Percentiles rank a stretch among this genome's conserved stretches.
Evolutionary conservation across 768 basidiomycete genomes (phyloP).

Genomic region (Galerina marginata): DNA sequence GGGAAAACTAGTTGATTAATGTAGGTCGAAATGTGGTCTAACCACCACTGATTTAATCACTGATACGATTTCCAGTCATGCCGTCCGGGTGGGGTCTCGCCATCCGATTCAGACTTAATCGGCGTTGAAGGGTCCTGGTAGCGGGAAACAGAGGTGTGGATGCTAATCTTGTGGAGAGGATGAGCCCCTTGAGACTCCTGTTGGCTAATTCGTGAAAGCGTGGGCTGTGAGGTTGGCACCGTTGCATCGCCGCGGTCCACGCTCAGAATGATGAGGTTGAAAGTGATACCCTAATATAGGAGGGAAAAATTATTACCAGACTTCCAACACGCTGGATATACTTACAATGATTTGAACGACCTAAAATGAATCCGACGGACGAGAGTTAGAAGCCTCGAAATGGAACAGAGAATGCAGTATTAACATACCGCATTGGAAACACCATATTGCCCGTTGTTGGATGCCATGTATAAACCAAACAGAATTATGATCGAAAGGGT

Average conservation of each 20-base stretch:
- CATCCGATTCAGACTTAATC: constrained; percentile 1
- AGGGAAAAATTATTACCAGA: not conserved
- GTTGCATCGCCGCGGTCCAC: constrained; percentile 15
- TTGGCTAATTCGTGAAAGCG: constrained; percentile 9
- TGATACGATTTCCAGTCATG: constrained; percentile 2
- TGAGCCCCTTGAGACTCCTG: constrained; percentile 15
- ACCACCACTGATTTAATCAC: not conserved
- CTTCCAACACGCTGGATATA: not conserved
- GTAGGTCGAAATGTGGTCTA: too few species aligned
- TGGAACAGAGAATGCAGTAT: not conserved
- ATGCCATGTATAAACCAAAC: constrained; percentile 39
- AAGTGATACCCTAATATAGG: constrained; percentile 30
- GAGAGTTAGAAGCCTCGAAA: not conserved
- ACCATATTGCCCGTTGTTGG: constrained; percentile 41
- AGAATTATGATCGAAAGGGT: constrained; percentile 40
- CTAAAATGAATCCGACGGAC: constrained; percentile 19
- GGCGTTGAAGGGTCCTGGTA: constrained; percentile 23
- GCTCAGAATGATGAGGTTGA: constrained; percentile 31
- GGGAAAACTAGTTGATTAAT: too few species aligned
- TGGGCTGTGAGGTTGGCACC: not conserved
- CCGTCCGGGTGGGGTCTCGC: constrained; percentile 6
- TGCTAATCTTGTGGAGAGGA: constrained; percentile 36
- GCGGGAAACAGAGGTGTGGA: constrained; percentile 35
- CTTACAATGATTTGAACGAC: constrained; percentile 48
- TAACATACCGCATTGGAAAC: constrained; percentile 43